A percentile compares a stretch with the other conserved stretches of the same genome.
Evolutionary conservation across 306 rosid species (phyloP).

Genomic region (Begonia fuchsioides): DNA sequence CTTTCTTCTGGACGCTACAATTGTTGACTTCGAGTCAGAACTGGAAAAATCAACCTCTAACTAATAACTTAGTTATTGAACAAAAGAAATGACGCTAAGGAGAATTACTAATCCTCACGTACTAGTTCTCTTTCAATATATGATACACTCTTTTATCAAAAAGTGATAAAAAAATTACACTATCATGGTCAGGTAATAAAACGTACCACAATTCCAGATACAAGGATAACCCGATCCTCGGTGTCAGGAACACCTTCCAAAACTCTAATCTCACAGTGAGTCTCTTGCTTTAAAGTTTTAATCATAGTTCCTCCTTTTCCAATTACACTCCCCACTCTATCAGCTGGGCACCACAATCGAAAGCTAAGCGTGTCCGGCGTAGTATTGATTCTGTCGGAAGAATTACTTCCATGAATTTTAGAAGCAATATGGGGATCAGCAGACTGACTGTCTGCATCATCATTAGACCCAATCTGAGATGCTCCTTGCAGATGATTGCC

Average conservation of each 20-base stretch:
- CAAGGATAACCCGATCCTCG: slow-evolving; percentile 55
- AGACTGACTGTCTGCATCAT: slow-evolving; percentile 29
- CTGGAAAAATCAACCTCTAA: slow-evolving; percentile 7
- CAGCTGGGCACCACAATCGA: slow-evolving; percentile 64
- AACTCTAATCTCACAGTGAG: slow-evolving; percentile 79
- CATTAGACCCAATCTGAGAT: slow-evolving; percentile 33
- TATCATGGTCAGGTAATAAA: slow-evolving; percentile 1
- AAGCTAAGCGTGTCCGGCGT: slow-evolving; percentile 53
- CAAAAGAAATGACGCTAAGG: neutral
- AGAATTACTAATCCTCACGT: too few relatives aligned
- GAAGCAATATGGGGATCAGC: slow-evolving; percentile 30
- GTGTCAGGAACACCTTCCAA: slow-evolving; percentile 43
- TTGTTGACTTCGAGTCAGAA: slow-evolving; percentile 17
- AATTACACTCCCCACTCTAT: slow-evolving; percentile 71
- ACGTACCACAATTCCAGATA: slow-evolving; percentile 85
- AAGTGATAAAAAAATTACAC: neutral
- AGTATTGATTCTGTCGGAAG: slow-evolving; percentile 44
- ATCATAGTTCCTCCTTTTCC: slow-evolving; percentile 84
- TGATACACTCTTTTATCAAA: too few relatives aligned
- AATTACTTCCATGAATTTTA: slow-evolving; percentile 50
- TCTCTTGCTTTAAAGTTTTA: slow-evolving; percentile 56
- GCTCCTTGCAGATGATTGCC: slow-evolving; percentile 34
- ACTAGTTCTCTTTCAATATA: too few relatives aligned
- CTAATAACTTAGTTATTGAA: slow-evolving; percentile 11
- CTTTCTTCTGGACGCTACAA: slow-evolving; percentile 94